Evolutionary conservation across 768 basidiomycete species (phyloP).

Genomic region (Tylopilus rubrobrunneus): DNA sequence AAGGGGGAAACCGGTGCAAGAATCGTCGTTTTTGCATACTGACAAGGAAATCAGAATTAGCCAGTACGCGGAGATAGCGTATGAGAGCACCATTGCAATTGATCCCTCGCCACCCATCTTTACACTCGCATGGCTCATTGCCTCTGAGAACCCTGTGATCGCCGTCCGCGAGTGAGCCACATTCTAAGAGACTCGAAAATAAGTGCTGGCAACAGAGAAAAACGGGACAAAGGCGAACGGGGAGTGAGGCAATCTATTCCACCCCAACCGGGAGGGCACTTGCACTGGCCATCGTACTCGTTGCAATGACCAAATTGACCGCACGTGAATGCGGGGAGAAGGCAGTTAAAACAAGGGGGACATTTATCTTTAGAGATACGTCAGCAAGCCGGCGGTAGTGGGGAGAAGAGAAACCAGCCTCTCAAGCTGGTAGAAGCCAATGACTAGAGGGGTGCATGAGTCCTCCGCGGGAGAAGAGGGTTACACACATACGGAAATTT

Average conservation of each 20-base stretch:
- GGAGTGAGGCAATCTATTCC: constrained; percentile 93
- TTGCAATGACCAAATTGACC: constrained; percentile 92
- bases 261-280: constrained; percentile 96
- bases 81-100: constrained; percentile 86
- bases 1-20: constrained; percentile 79
- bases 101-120: constrained; percentile 92
- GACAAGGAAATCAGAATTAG: constrained; percentile 1
- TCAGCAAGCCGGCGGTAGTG: neutral
- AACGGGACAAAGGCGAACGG: constrained; percentile 49
- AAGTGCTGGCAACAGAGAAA: constrained; percentile 1
- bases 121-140: constrained; percentile 78
- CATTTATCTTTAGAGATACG: constrained; percentile 45
- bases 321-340: constrained; percentile 86
- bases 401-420: constrained; percentile 7
- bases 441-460: constrained; percentile 17
- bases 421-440: constrained; percentile 15
- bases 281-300: constrained; percentile 90
- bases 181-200: constrained; percentile 50
- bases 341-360: constrained; percentile 94
- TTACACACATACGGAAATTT: constrained; percentile 20
- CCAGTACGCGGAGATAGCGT: neutral
- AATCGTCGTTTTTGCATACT: constrained; percentile 85
- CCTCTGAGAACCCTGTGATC: constrained; percentile 78
- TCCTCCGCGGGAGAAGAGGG: constrained; percentile 1
- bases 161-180: constrained; percentile 91